These are phyloP conservation scores for Hanseniaspora valbyensis DNA, from an alignment of 805 yeast genomes.

Conservation along the genomic window DNA sequence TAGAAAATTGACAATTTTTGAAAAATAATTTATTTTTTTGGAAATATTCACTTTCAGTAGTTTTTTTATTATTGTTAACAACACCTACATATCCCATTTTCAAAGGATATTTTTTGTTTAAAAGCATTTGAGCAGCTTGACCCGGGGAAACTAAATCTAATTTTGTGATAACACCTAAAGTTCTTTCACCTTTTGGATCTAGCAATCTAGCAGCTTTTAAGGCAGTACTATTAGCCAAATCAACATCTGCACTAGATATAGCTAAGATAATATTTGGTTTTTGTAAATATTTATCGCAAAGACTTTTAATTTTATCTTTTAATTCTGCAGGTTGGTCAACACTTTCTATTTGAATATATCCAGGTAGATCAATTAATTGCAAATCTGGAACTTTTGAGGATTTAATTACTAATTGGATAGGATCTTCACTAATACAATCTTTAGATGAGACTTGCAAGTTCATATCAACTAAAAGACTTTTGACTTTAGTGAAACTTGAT, in stretches of 20 bases:
- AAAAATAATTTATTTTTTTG: constrained; percentile 51
- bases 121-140: constrained; percentile 54
- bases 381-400: constrained; percentile 88
- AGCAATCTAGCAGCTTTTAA: constrained; percentile 77
- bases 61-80: constrained; percentile 65
- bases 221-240: constrained; percentile 91
- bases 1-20: constrained; percentile 59
- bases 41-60: constrained; percentile 47
- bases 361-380: constrained; percentile 90
- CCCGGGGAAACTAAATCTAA: constrained; percentile 78
- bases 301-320: constrained; percentile 61
- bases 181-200: constrained; percentile 90
- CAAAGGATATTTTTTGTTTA: constrained; percentile 76
- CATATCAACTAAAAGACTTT: constrained; percentile 71
- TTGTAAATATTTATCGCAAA: constrained; percentile 77
- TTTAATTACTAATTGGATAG: constrained; percentile 80
- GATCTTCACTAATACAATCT: constrained; percentile 85
- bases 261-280: constrained; percentile 92
- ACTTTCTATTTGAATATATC: constrained; percentile 93
- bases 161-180: constrained; percentile 92
- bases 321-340: constrained; percentile 87
- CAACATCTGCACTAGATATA: constrained; percentile 95
- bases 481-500: constrained; percentile 82
- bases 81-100: constrained; percentile 98
- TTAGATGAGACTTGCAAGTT: constrained; percentile 83